Evolutionary conservation across 116 monocot genomes (phyloP).

Genomic region (Posidonia oceanica): DNA sequence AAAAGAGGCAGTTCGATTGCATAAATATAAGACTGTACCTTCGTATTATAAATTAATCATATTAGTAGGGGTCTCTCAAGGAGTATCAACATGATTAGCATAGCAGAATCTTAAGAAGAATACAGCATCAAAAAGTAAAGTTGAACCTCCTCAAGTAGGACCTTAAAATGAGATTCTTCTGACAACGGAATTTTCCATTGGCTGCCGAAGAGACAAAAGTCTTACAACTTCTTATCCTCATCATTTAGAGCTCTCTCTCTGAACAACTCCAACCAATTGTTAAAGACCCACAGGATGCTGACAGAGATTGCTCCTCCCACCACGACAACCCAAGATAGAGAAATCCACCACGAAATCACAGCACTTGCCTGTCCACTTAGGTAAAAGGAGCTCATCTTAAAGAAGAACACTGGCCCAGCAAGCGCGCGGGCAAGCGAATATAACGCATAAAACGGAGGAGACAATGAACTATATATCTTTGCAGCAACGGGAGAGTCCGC

Average conservation of each 20-base stretch:
- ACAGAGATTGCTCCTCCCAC: constrained; percentile 74
- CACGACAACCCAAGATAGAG: constrained; percentile 48
- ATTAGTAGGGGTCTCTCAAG: too few relatives aligned
- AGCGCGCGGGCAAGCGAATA: constrained; percentile 64
- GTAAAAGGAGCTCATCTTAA: constrained; percentile 58
- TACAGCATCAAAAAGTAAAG: too few relatives aligned
- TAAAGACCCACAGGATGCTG: constrained; percentile 77
- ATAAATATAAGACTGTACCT: too few relatives aligned
- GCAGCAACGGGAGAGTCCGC: constrained; percentile 31
- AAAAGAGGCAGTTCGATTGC: too few relatives aligned
- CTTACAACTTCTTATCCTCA: not conserved
- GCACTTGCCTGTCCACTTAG: constrained; percentile 47
- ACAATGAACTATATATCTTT: constrained; percentile 31
- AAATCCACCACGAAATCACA: constrained; percentile 73
- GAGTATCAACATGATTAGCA: too few relatives aligned
- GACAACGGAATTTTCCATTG: too few relatives aligned
- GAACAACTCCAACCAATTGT: constrained; percentile 46
- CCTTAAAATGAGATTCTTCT: too few relatives aligned
- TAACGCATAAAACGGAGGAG: constrained; percentile 58
- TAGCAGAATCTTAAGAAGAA: too few relatives aligned
- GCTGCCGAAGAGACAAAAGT: not conserved
- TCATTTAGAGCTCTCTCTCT: constrained; percentile 5
- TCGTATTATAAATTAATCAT: too few relatives aligned
- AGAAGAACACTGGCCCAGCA: constrained; percentile 62
- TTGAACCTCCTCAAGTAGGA: too few relatives aligned